Conservation (phyloP, 1,284 basidiomycete species). For the Stygiomarasmius scandens region DNA sequence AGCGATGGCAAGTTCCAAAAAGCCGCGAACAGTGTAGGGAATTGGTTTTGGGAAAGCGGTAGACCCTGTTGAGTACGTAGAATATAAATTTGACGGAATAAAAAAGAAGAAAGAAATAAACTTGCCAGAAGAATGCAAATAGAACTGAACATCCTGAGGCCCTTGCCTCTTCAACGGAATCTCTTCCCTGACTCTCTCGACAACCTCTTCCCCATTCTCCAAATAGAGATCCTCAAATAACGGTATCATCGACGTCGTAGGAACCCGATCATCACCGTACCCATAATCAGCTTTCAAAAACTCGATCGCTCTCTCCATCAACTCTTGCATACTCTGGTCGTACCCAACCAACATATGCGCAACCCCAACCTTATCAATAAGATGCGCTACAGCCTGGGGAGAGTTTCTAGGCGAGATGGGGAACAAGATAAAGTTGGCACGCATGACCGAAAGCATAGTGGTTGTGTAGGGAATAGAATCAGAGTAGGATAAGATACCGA, state of each 20-base stretch:
- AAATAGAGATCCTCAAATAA: neutral
- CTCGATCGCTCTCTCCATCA: neutral
- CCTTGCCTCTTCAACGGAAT: neutral
- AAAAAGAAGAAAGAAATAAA: neutral
- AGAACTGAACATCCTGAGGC: slow-evolving; percentile 4
- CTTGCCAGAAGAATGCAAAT: slow-evolving; percentile 31
- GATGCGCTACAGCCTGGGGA: neutral
- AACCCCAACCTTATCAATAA: slow-evolving; percentile 4
- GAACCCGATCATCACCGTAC: neutral
- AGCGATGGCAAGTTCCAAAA: too few relatives aligned
- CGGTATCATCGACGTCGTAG: neutral
- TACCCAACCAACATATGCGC: slow-evolving; percentile 12
- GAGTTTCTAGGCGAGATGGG: slow-evolving; percentile 31
- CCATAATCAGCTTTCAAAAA: neutral
- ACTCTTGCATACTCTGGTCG: slow-evolving; percentile 6
- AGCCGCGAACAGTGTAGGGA: too few relatives aligned
- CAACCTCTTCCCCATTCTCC: too few relatives aligned
- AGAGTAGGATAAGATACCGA: slow-evolving; percentile 2
- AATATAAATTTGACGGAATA: slow-evolving; percentile 6
- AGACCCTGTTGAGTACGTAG: neutral
- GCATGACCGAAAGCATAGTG: slow-evolving; percentile 7
- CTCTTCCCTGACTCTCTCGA: neutral
- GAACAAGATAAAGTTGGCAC: slow-evolving; percentile 24
- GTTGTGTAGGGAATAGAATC: slow-evolving; percentile 7
- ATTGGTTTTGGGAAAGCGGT: too few relatives aligned